Percentiles rank a stretch among this genome's conserved stretches.
phyloP scores from a whole-genome alignment of 805 yeast genomes.

The Blastobotrys muscicola region DNA sequence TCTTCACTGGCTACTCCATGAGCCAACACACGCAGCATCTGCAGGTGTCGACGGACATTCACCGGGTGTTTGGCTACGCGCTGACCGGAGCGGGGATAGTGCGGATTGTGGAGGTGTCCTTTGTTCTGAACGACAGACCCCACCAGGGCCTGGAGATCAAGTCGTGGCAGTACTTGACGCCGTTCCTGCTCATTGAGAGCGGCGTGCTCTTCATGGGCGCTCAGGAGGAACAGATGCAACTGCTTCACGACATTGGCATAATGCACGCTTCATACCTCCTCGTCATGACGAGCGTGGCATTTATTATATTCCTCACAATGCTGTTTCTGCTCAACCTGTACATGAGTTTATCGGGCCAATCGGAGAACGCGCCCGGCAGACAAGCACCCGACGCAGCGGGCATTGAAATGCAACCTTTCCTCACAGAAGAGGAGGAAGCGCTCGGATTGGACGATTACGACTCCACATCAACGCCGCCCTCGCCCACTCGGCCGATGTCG shows the following conservation, averaged over 20 bases:
- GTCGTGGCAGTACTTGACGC: conserved; percentile 80
- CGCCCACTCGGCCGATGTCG: too few species aligned
- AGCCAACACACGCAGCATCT: conserved; percentile 75
- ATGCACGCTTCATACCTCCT: conserved; percentile 80
- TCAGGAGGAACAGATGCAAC: conserved; percentile 71
- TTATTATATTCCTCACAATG: conserved; percentile 59
- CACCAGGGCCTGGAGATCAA: conserved; percentile 28
- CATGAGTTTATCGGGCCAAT: conserved; percentile 21
- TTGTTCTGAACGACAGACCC: conserved; percentile 54
- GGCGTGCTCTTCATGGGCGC: conserved; percentile 90
- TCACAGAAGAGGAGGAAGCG: conserved; percentile 15
- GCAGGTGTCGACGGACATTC: conserved; percentile 75
- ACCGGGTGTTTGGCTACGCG: conserved; percentile 73
- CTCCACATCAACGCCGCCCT: too few species aligned
- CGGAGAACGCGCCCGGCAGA: too few species aligned
- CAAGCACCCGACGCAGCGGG: conserved; percentile 4
- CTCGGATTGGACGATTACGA: too few species aligned
- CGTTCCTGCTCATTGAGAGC: conserved; percentile 65
- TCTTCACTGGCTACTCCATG: conserved; percentile 94
- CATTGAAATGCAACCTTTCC: conserved; percentile 24
- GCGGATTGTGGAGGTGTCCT: conserved; percentile 71
- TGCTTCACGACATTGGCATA: conserved; percentile 65
- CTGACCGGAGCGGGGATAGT: conserved; percentile 69
- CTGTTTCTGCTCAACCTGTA: conserved; percentile 52
- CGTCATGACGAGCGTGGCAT: conserved; percentile 62